Evolutionary conservation across 225 moss, liverwort and hornwort species (phyloP), one percentile per base, ranked within the genome.

Genomic region (Bryum argenteum): DNA sequence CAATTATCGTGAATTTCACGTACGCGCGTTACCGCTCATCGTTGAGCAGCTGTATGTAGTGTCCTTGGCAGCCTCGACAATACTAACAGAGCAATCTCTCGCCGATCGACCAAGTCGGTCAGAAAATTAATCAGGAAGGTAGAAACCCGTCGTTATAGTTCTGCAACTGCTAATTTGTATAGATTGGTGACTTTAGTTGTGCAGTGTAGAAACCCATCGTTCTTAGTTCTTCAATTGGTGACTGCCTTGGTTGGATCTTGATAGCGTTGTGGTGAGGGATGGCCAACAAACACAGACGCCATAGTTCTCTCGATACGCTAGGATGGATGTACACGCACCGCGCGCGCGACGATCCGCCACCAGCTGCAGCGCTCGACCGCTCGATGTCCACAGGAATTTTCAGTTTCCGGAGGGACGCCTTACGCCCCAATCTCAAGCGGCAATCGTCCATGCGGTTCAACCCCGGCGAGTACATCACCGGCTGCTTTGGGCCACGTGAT

Each of bases 401-500:
- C 21, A 78, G 48, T 20, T 69, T 75, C 54, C 26, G 66, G 13
- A 50, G 38, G 4, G 83, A 83, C 17, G 37, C 48, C 0, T 33
- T 33, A 16, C 55, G 71, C 26, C 82, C 80, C 0, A 24, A 56
- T 10, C 60, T 76, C 19, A 85, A 77, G 71, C 74, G 76, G 14
- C 79, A 85, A 12, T 47, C 75, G 11, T 80, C 83, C 11, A 21
- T 75, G 19, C 75, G 80, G 15, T 79, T 82, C 72, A 23, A 77
- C 15, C 76, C 82, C 0, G 83, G 83, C 11, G 80, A 80, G 53
- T 83, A 80, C 58, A 69, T 86, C 44, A 57, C 72, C 5, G 70
- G 83, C 19, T 86, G 86, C 71, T 86, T 86, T n/a, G 86, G 79
- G 11, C 71, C 82, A 59, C 82, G 71, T 13, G 62, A 37, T 15